A percentile compares a stretch with the other conserved stretches of the same genome.
Evolutionary conservation across 441 rosid species (phyloP).

Genomic region (Euphorbia schlechtendalii): DNA sequence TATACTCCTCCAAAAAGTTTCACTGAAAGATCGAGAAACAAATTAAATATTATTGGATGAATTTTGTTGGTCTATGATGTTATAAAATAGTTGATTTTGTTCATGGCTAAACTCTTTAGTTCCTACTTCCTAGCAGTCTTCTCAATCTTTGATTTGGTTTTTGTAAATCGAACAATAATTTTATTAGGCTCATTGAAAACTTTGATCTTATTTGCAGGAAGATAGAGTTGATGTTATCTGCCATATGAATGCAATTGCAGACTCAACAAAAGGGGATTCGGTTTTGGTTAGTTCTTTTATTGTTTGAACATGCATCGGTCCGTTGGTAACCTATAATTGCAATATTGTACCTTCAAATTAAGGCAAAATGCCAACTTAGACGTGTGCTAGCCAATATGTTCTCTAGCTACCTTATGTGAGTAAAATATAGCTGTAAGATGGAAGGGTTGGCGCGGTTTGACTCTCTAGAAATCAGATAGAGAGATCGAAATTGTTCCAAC

Average conservation of each 20-base stretch:
- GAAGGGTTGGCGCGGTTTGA: background rate
- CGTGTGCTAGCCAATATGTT: background rate
- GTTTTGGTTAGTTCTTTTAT: conserved; percentile 40
- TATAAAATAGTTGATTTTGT: background rate
- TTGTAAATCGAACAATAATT: background rate
- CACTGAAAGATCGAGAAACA: background rate
- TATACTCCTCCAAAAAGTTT: background rate
- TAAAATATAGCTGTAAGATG: background rate
- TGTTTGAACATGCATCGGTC: background rate
- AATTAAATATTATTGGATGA: background rate
- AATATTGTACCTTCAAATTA: background rate
- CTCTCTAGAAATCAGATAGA: background rate
- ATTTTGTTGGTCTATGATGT: background rate
- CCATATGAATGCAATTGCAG: conserved; percentile 34
- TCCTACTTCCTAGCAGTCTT: background rate
- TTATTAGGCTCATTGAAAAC: background rate
- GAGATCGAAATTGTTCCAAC: background rate
- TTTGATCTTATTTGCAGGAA: conserved; percentile 35
- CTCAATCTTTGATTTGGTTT: background rate
- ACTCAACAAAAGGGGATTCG: conserved; percentile 40
- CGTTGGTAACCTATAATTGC: background rate
- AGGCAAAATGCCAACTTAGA: background rate
- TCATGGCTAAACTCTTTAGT: background rate
- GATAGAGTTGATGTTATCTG: conserved; percentile 48
- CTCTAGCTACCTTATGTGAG: background rate